A percentile compares a stretch with the other conserved stretches of the same genome.
Evolutionary conservation across 805 yeast genomes (phyloP).

Genomic region (Ogataea pilisensis): DNA sequence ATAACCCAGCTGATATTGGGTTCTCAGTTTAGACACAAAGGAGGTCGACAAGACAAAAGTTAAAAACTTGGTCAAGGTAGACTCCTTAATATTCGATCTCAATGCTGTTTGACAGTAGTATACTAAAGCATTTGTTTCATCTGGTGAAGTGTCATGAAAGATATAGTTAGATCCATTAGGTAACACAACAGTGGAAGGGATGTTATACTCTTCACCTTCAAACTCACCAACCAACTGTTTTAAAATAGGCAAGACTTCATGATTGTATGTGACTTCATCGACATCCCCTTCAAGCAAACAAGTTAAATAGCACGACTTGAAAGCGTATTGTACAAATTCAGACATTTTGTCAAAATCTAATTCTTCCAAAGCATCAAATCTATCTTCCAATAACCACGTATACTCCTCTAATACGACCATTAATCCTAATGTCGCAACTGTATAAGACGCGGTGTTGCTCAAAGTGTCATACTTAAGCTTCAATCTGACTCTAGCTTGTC

Average conservation of each 20-base stretch:
- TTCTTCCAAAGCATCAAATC: slow-evolving; percentile 53
- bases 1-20: slow-evolving; percentile 59
- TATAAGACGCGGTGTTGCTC: slow-evolving; percentile 40
- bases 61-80: slow-evolving; percentile 42
- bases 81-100: slow-evolving; percentile 32
- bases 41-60: slow-evolving; percentile 43
- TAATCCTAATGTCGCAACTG: slow-evolving; percentile 46
- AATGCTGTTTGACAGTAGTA: slow-evolving; percentile 56
- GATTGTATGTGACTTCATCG: slow-evolving; percentile 1
- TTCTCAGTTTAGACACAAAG: slow-evolving; percentile 46
- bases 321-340: slow-evolving; percentile 27
- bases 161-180: slow-evolving; percentile 34
- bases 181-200: slow-evolving; percentile 38
- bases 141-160: slow-evolving; percentile 37
- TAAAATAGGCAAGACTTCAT: slow-evolving; percentile 10
- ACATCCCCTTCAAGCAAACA: slow-evolving; percentile 51
- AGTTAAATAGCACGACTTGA: slow-evolving; percentile 31
- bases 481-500: slow-evolving; percentile 44
- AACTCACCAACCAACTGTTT: slow-evolving; percentile 10
- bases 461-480: slow-evolving; percentile 45
- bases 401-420: slow-evolving; percentile 52
- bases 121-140: slow-evolving; percentile 49
- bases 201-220: slow-evolving; percentile 7
- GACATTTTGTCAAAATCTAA: slow-evolving; percentile 35
- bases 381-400: slow-evolving; percentile 49